These are phyloP conservation scores for Colletotrichum coccodes DNA, from an alignment of 2,329 filamentous ascomycete genomes.

Conservation along the genomic window DNA sequence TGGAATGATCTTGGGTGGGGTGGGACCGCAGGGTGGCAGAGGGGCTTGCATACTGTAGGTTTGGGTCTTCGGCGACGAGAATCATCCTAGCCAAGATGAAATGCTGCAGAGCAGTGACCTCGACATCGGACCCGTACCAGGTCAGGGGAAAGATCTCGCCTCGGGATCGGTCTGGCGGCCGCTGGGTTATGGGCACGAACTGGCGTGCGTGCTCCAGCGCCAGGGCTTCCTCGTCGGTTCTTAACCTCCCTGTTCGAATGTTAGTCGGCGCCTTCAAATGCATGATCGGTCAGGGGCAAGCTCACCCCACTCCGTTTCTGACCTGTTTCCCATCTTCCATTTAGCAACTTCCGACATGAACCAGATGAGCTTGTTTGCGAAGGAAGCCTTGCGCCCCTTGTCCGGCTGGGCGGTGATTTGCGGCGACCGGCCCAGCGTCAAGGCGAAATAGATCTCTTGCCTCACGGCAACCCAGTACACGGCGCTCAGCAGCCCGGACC, in stretches of 20 bases:
- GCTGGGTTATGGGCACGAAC: slow-evolving; percentile 44
- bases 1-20: no score
- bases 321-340: slow-evolving; percentile 51
- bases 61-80: slow-evolving; percentile 50
- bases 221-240: neutral
- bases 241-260: neutral
- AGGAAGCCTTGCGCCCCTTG: slow-evolving; percentile 46
- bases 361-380: slow-evolving; percentile 51
- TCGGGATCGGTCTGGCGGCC: slow-evolving; percentile 45
- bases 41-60: slow-evolving; percentile 41
- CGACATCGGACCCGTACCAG: slow-evolving; percentile 51
- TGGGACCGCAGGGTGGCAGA: no score
- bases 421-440: slow-evolving; percentile 49
- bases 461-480: slow-evolving; percentile 54
- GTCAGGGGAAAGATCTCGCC: slow-evolving; percentile 52
- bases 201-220: neutral
- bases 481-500: slow-evolving; percentile 50
- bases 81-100: slow-evolving; percentile 51
- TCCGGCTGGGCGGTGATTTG: slow-evolving; percentile 48
- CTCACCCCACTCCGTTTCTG: slow-evolving; percentile 50
- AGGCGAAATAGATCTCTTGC: slow-evolving; percentile 53
- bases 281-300: slow-evolving; percentile 31
- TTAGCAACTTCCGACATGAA: slow-evolving; percentile 53
- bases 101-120: slow-evolving; percentile 52
- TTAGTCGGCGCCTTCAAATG: neutral